Conservation (phyloP, 495 filamentous ascomycete species). For the Penicillium coprophilum region DNA sequence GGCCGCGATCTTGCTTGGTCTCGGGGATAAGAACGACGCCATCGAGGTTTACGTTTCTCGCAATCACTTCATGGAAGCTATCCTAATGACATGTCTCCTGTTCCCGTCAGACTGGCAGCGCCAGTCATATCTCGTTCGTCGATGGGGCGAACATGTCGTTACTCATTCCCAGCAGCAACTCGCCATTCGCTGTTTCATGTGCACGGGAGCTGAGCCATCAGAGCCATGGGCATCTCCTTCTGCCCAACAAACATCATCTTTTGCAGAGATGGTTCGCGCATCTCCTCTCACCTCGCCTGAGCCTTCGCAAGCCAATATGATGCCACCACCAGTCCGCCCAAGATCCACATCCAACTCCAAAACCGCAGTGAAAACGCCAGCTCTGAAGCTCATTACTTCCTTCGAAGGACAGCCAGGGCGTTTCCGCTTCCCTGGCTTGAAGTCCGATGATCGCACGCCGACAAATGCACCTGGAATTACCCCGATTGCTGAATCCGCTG, state of each 20-base stretch:
- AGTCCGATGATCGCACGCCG: constrained; percentile 70
- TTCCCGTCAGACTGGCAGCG: constrained; percentile 83
- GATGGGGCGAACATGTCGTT: constrained; percentile 93
- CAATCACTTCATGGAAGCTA: constrained; percentile 86
- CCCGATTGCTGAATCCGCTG: constrained; percentile 88
- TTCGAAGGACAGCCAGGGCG: constrained; percentile 66
- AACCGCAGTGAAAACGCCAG: constrained; percentile 68
- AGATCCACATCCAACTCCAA: constrained; percentile 29
- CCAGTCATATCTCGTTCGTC: constrained; percentile 79
- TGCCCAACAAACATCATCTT: constrained; percentile 62
- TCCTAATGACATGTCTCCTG: constrained; percentile 73
- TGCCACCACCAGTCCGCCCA: constrained; percentile 29
- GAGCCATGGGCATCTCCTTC: constrained; percentile 85
- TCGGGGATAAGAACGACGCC: constrained; percentile 91
- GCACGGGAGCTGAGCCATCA: constrained; percentile 70
- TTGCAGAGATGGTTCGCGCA: constrained; percentile 32
- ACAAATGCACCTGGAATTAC: constrained; percentile 76
- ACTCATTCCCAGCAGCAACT: constrained; percentile 83
- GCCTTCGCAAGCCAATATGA: constrained; percentile 30
- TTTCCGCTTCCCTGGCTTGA: constrained; percentile 65
- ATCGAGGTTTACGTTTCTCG: constrained; percentile 96
- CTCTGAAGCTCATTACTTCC: constrained; percentile 88
- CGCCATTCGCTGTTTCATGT: constrained; percentile 89
- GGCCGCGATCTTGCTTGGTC: constrained; percentile 83
- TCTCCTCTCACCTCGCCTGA: constrained; percentile 50